A percentile compares a stretch with the other conserved stretches of the same genome.
Conservation (phyloP, 2,329 filamentous ascomycete genomes). For the Colletotrichum shisoi region DNA sequence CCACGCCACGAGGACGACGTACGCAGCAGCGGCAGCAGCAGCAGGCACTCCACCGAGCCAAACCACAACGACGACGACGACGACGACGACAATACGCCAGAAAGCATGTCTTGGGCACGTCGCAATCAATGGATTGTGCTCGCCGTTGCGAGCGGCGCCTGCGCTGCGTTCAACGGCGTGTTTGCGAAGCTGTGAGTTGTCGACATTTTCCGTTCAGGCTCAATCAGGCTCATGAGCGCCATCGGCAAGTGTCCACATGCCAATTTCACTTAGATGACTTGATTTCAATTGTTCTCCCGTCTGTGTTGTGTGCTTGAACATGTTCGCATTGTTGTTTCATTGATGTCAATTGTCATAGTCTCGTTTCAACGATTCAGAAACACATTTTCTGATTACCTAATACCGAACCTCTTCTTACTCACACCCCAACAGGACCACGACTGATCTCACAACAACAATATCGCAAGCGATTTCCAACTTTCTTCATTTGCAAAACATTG, state of each 20-base stretch:
- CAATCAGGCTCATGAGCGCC: neutral
- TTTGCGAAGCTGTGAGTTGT: slow-evolving; percentile 79
- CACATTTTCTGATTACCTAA: neutral
- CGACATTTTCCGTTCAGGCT: slow-evolving; percentile 1
- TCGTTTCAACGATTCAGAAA: neutral
- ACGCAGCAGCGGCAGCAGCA: slow-evolving; percentile 17
- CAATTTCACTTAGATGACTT: neutral
- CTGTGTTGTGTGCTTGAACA: neutral
- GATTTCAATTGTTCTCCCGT: neutral
- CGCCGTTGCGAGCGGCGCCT: slow-evolving; percentile 76
- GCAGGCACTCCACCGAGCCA: slow-evolving; percentile 8
- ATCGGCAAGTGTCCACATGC: slow-evolving; percentile 7
- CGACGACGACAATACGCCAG: neutral
- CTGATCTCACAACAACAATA: slow-evolving; percentile 60
- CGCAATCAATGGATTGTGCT: slow-evolving; percentile 69
- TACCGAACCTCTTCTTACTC: slow-evolving; percentile 28
- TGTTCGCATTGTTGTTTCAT: neutral
- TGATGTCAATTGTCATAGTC: neutral
- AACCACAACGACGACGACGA: slow-evolving; percentile 2
- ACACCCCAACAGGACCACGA: slow-evolving; percentile 59
- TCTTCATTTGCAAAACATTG: slow-evolving; percentile 54
- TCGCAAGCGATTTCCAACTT: slow-evolving; percentile 55
- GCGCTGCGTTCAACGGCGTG: slow-evolving; percentile 81
- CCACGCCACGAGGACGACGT: slow-evolving; percentile 35
- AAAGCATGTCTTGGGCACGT: slow-evolving; percentile 43